Base-by-base conservation (phyloP, 2,329 filamentous ascomycete genomes). In the Boeremia exigua region DNA sequence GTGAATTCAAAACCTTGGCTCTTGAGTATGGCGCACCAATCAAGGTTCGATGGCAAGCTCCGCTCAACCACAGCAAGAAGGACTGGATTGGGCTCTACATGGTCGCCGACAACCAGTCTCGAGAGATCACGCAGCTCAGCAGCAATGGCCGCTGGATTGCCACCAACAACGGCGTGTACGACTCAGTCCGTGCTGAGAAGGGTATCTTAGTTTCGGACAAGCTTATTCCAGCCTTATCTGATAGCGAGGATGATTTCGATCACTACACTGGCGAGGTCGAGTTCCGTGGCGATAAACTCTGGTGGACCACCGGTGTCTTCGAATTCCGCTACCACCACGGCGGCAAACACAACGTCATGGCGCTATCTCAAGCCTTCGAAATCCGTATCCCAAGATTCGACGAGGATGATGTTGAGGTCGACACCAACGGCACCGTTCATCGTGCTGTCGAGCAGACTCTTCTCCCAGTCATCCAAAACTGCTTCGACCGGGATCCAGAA, bases 1-100 rank as follows among this genome's bases (percentile, higher is more conserved):
- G 81, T 62, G 81, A 87, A 37, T 86, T 89, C 67, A 89, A 91
- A 72, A 91, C 91, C 1, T 80, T 92, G 61, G 85, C 88, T 0
- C 89, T 96, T 49, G 88, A 96, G 73, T 99, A 97, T 65, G 95
- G 95, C 32, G 85, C 92, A 0, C 92, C 95, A 0, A 91, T 99
- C 73, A 89, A 85, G 63, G 91, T 98, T 60, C 90, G 86, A 66
- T 99, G 95, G 95, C 90, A 86, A 27, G 95, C 94, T 0, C 94
- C 95, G 0, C 82, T 87, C 33, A 91, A 92, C 62, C 95, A 98
- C 77, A 88, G 88, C 78, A 92, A 90, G 73, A 90, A 89, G 68
- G 95, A 99, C 75, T 99, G 95, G 95, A 88, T 99, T 48, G 94
- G 94, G 4, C 82, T 99, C 6, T 99, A 98, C 80, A 92, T 93